Conservation (phyloP, 257 asterid genomes). For the Coffea eugenioides region DNA sequence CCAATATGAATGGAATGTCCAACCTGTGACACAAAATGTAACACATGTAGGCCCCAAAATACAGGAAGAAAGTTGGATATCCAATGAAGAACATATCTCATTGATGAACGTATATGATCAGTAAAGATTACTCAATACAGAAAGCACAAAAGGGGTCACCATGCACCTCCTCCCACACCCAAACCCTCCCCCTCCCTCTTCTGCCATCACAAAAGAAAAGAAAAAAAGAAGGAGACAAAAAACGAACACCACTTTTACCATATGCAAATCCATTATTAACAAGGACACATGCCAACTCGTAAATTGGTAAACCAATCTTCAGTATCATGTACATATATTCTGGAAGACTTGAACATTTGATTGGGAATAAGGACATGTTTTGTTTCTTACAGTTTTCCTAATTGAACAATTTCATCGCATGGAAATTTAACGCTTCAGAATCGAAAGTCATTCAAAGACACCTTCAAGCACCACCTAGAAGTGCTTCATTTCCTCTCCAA, state of each 20-base stretch:
- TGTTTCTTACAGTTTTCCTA: background rate
- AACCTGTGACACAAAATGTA: slow-evolving; percentile 43
- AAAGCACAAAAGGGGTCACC: background rate
- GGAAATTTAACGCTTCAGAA: background rate
- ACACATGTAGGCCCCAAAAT: slow-evolving; percentile 6
- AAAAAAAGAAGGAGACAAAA: background rate
- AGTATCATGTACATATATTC: background rate
- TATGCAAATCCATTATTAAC: no score
- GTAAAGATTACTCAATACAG: background rate
- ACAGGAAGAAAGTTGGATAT: background rate
- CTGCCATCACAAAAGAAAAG: no score
- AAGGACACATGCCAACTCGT: background rate
- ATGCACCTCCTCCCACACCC: no score
- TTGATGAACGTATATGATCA: background rate
- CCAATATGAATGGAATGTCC: slow-evolving; percentile 82
- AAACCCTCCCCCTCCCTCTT: no score
- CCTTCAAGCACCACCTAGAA: no score
- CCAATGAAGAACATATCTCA: background rate
- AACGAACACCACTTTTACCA: background rate
- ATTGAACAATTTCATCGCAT: background rate
- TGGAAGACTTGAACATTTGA: background rate
- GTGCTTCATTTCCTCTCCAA: background rate
- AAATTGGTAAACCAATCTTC: background rate
- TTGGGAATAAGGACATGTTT: no score
- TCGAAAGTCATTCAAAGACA: no score